phyloP scores from a whole-genome alignment of 306 rosid species.

The Notholithocarpus densiflorus region DNA sequence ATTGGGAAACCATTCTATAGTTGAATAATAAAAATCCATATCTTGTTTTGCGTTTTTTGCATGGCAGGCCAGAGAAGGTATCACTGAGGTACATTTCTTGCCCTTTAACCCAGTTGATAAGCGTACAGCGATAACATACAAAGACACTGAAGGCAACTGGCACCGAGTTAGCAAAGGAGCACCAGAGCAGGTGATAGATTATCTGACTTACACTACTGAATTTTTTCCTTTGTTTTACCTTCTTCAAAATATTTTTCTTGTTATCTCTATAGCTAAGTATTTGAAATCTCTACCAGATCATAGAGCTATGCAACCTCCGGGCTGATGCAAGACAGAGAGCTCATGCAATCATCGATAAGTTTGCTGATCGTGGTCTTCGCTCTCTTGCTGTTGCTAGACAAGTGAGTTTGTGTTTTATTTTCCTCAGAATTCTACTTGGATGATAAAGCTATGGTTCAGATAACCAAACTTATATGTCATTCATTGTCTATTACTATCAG shows the following conservation, averaged over 20 bases:
- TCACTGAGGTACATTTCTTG: conserved; percentile 72
- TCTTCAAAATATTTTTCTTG: not conserved
- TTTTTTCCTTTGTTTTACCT: not conserved
- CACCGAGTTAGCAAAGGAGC: conserved; percentile 90
- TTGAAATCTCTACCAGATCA: conserved; percentile 47
- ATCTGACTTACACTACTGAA: not conserved
- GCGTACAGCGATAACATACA: conserved; percentile 90
- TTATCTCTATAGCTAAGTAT: not conserved
- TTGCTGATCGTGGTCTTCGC: conserved; percentile 91
- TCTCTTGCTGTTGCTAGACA: conserved; percentile 72
- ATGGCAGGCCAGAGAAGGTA: conserved; percentile 74
- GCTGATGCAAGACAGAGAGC: conserved; percentile 60
- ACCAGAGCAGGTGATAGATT: conserved; percentile 70
- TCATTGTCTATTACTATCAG: conserved; percentile 26
- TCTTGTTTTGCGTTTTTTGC: not conserved
- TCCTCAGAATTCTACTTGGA: too few relatives aligned
- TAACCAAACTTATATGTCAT: conserved; percentile 9
- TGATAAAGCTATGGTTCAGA: not conserved
- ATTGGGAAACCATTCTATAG: not conserved
- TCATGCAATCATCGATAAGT: conserved; percentile 70
- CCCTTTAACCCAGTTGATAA: conserved; percentile 94
- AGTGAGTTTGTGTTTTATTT: conserved; percentile 23
- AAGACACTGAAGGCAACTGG: conserved; percentile 66
- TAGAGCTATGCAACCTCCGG: conserved; percentile 66
- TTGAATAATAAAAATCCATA: not conserved